Conservation (phyloP, 441 rosid genomes). For the Biscutella laevigata region DNA sequence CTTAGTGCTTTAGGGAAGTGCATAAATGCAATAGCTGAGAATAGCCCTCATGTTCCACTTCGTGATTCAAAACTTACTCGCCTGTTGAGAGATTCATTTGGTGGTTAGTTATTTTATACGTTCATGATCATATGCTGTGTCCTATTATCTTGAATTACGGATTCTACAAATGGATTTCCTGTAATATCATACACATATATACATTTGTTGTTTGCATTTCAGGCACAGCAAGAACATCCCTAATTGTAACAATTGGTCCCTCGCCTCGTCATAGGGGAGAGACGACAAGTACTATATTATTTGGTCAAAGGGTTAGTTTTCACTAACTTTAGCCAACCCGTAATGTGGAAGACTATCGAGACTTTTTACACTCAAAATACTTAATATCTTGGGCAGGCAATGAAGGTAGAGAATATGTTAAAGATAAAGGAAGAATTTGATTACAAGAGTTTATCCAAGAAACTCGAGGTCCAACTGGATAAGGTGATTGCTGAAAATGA, state of each 20-base stretch:
- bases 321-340: neutral
- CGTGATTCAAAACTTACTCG: slow-evolving; percentile 98
- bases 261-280: slow-evolving; percentile 99
- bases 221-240: slow-evolving; percentile 97
- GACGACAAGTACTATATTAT: slow-evolving; percentile 93
- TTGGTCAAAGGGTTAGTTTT: slow-evolving; percentile 88
- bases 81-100: slow-evolving; percentile 90
- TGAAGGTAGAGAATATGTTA: slow-evolving; percentile 99
- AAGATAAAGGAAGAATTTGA: slow-evolving; percentile 98
- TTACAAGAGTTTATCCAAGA: slow-evolving; percentile 89
- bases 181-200: slow-evolving; percentile 1
- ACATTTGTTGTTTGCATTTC: slow-evolving; percentile 19
- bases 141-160: neutral
- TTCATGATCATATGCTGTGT: neutral
- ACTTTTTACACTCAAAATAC: neutral
- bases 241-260: slow-evolving; percentile 92
- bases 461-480: slow-evolving; percentile 84
- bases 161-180: neutral
- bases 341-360: neutral
- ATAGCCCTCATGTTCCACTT: slow-evolving; percentile 86
- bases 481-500: slow-evolving; percentile 88
- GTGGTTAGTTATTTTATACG: slow-evolving; percentile 51
- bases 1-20: too few species aligned
- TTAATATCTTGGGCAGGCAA: slow-evolving; percentile 49
- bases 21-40: slow-evolving; percentile 97